These are phyloP conservation scores for Trichothecium sympodiale DNA, from an alignment of 2,329 filamentous ascomycete genomes.

Conservation along the genomic window DNA sequence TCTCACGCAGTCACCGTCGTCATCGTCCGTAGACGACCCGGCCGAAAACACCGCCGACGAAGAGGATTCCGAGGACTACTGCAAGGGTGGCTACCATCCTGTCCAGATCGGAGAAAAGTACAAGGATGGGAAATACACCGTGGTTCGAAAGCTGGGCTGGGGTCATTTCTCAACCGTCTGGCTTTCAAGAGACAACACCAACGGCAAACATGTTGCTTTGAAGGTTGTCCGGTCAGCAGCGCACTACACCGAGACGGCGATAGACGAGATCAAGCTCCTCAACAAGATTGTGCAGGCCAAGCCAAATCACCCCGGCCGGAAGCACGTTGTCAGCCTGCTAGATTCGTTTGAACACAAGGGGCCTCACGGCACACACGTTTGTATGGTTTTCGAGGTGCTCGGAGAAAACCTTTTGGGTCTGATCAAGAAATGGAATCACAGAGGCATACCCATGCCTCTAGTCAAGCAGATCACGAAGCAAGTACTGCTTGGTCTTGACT, in stretches of 20 bases:
- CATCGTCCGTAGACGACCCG: slow-evolving; percentile 70
- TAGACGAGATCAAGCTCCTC: slow-evolving; percentile 97
- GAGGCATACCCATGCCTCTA: slow-evolving; percentile 89
- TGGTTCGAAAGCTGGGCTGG: slow-evolving; percentile 95
- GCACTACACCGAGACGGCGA: slow-evolving; percentile 96
- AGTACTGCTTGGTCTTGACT: slow-evolving; percentile 88
- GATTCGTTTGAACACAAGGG: slow-evolving; percentile 98
- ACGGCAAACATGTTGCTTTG: slow-evolving; percentile 87
- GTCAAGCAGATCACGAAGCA: slow-evolving; percentile 99
- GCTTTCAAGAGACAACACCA: slow-evolving; percentile 71
- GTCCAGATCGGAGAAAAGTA: slow-evolving; percentile 91
- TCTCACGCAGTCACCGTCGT: slow-evolving; percentile 64
- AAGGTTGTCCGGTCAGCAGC: slow-evolving; percentile 97
- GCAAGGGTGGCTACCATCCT: slow-evolving; percentile 96
- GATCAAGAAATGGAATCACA: slow-evolving; percentile 98
- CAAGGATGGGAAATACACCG: slow-evolving; percentile 93
- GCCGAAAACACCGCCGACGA: slow-evolving; percentile 93
- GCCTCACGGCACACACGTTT: slow-evolving; percentile 90
- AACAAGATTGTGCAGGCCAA: slow-evolving; percentile 96
- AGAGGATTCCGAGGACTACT: slow-evolving; percentile 98
- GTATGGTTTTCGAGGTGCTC: slow-evolving; percentile 98
- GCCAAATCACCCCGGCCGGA: slow-evolving; percentile 83
- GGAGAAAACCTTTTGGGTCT: slow-evolving; percentile 89
- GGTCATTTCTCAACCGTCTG: slow-evolving; percentile 98
- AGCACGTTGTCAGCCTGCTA: slow-evolving; percentile 89